Evolutionary conservation across 257 asterid species (phyloP).

Genomic region (Jasminum sambac): DNA sequence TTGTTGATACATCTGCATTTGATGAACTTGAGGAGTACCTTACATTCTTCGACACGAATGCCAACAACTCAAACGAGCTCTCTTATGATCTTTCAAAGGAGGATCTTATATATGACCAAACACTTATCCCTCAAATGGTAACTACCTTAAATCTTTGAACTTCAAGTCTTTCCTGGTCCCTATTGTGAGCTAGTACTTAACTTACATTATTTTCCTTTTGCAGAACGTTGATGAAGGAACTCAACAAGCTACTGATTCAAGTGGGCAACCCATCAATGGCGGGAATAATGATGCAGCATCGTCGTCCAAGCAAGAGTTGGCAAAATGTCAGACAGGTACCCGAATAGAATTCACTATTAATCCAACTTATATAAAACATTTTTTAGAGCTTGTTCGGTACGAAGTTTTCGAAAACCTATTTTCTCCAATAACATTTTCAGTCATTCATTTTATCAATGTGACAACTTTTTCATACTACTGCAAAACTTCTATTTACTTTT

Average conservation of each 20-base stretch:
- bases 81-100: conserved; percentile 46
- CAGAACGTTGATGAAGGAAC: conserved; percentile 48
- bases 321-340: conserved; percentile 53
- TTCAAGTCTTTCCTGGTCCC: neutral
- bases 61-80: conserved; percentile 34
- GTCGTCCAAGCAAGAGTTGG: conserved; percentile 40
- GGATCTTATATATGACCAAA: conserved; percentile 36
- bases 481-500: no score
- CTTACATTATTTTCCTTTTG: conserved; percentile 4
- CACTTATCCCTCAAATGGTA: conserved; percentile 44
- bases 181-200: conserved; percentile 8
- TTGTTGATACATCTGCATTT: conserved; percentile 40
- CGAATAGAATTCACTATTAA: neutral
- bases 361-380: neutral
- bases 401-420: no score
- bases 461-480: no score
- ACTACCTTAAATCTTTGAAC: conserved; percentile 7
- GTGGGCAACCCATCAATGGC: conserved; percentile 28
- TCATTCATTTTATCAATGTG: no score
- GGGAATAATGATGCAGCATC: conserved; percentile 31
- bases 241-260: conserved; percentile 28
- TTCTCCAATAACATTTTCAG: no score
- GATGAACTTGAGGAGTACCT: conserved; percentile 71
- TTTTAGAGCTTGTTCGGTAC: no score
- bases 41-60: conserved; percentile 58